These are phyloP conservation scores for Filobasidium floriforme DNA, from an alignment of 768 basidiomycete genomes.

Conservation along the genomic window DNA sequence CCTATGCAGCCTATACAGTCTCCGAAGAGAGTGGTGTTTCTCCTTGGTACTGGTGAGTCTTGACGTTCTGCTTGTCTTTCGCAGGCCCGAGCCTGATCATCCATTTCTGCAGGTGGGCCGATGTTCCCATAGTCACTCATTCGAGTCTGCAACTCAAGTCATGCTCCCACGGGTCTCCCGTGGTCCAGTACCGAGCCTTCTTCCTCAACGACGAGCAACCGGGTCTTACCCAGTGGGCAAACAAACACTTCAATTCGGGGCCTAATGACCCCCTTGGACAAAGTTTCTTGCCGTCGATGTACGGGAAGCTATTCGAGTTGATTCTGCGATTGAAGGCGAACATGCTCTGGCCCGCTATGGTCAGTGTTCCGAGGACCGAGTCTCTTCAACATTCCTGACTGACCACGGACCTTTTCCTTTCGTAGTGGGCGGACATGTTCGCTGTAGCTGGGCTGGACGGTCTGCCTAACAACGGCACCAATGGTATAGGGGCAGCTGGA, in stretches of 20 bases:
- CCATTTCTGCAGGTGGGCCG: slow-evolving; percentile 55
- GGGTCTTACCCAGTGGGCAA: slow-evolving; percentile 63
- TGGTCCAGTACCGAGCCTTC: slow-evolving; percentile 63
- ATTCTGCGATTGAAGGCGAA: slow-evolving; percentile 62
- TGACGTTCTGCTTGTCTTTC: slow-evolving; percentile 49
- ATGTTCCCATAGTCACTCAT: slow-evolving; percentile 58
- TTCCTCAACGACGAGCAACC: slow-evolving; percentile 72
- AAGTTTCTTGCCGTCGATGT: slow-evolving; percentile 50
- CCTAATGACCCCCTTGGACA: slow-evolving; percentile 45
- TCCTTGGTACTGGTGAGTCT: slow-evolving; percentile 26
- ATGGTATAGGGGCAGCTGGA: slow-evolving; percentile 54
- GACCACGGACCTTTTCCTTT: slow-evolving; percentile 26
- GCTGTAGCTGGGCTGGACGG: slow-evolving; percentile 24
- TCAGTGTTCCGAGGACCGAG: neutral
- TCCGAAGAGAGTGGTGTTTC: slow-evolving; percentile 22
- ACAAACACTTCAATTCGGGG: slow-evolving; percentile 61
- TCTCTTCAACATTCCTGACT: neutral
- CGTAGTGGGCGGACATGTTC: slow-evolving; percentile 32
- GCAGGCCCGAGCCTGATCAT: slow-evolving; percentile 15
- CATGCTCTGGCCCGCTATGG: slow-evolving; percentile 60
- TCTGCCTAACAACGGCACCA: slow-evolving; percentile 42
- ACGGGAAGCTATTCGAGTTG: slow-evolving; percentile 48
- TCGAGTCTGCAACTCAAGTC: slow-evolving; percentile 49
- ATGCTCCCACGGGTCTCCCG: slow-evolving; percentile 56
- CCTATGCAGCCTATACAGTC: slow-evolving; percentile 28